These are phyloP conservation scores for Xylaria sp. DNA, from an alignment of 2,329 filamentous ascomycete species.

Conservation along the genomic window DNA sequence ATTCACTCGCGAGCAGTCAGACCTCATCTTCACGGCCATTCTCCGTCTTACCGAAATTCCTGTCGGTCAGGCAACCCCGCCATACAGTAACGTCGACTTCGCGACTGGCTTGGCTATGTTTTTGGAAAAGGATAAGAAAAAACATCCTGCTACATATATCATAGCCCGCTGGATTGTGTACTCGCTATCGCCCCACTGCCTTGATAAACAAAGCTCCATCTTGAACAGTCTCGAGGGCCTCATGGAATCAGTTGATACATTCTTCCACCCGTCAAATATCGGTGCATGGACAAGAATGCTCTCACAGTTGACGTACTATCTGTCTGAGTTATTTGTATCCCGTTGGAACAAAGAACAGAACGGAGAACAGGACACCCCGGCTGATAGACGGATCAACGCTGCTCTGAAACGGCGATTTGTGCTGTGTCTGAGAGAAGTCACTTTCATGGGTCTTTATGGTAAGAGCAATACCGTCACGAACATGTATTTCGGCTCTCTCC, in stretches of 20 bases:
- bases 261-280: slow-evolving; percentile 97
- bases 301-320: slow-evolving; percentile 83
- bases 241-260: slow-evolving; percentile 93
- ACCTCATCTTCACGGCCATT: slow-evolving; percentile 87
- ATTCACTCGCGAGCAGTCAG: slow-evolving; percentile 86
- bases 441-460: slow-evolving; percentile 96
- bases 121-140: slow-evolving; percentile 87
- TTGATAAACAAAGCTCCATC: slow-evolving; percentile 72
- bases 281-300: slow-evolving; percentile 86
- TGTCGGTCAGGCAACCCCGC: slow-evolving; percentile 89
- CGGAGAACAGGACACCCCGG: slow-evolving; percentile 81
- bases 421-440: slow-evolving; percentile 79
- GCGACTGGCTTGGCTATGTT: slow-evolving; percentile 77
- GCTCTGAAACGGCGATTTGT: slow-evolving; percentile 88
- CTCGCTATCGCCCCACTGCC: slow-evolving; percentile 79
- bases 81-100: slow-evolving; percentile 81
- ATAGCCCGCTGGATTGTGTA: slow-evolving; percentile 90
- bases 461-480: slow-evolving; percentile 90
- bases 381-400: slow-evolving; percentile 70
- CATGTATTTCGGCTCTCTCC: slow-evolving; percentile 84
- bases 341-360: slow-evolving; percentile 94
- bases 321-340: slow-evolving; percentile 94
- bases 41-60: slow-evolving; percentile 89
- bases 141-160: slow-evolving; percentile 86
- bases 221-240: slow-evolving; percentile 82